Conservation (phyloP, 1,284 basidiomycete species). For the Ganoderma sp. region DNA sequence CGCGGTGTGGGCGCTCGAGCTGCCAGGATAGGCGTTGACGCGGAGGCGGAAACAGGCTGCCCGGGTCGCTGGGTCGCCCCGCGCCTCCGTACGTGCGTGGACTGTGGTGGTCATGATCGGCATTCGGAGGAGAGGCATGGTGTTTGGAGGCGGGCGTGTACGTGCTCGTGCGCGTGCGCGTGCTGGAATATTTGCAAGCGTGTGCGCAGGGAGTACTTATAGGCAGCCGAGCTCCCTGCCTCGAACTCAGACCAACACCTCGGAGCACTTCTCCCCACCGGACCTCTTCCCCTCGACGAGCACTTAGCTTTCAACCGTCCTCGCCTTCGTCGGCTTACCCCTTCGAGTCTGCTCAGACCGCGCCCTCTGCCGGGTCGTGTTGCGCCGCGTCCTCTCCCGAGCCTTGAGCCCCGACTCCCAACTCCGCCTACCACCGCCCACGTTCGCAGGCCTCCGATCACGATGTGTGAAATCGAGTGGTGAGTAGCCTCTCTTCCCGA, state of each 20-base stretch:
- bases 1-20: conserved; percentile 9
- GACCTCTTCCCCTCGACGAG: background rate
- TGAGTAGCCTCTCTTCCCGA: conserved; percentile 25
- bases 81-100: conserved; percentile 6
- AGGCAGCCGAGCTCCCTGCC: conserved; percentile 8
- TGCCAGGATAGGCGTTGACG: conserved; percentile 18
- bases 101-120: conserved; percentile 10
- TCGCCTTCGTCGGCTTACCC: background rate
- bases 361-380: background rate
- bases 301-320: background rate
- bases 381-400: background rate
- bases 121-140: conserved; percentile 6
- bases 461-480: conserved; percentile 41
- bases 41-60: conserved; percentile 25
- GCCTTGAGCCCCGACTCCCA: background rate
- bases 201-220: conserved; percentile 23
- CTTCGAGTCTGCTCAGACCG: background rate
- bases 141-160: conserved; percentile 20
- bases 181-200: conserved; percentile 15
- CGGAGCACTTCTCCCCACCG: background rate
- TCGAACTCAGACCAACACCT: conserved; percentile 13
- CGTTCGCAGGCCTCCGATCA: conserved; percentile 5
- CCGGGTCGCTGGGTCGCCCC: conserved; percentile 21
- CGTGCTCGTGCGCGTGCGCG: background rate
- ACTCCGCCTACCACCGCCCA: background rate